Percentiles rank a stretch among this genome's conserved stretches.
These are phyloP conservation scores for Sugiyamaella novakii DNA, from an alignment of 1,139 yeast species.

Conservation along the genomic window DNA sequence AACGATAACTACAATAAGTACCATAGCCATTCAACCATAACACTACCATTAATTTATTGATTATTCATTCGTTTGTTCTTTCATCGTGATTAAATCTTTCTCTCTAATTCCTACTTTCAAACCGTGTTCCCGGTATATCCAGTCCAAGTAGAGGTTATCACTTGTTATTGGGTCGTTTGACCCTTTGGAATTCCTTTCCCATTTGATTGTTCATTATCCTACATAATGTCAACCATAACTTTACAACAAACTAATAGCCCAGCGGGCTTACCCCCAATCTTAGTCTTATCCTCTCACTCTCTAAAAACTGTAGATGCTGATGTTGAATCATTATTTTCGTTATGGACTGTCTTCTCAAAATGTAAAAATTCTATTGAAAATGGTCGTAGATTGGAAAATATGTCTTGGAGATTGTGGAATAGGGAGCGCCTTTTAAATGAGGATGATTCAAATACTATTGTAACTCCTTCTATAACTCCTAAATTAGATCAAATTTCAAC, in stretches of 20 bases:
- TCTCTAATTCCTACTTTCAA: too few relatives aligned
- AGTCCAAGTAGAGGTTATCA: too few relatives aligned
- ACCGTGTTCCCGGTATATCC: too few relatives aligned
- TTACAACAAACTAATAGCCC: too few relatives aligned
- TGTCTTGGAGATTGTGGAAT: constrained; percentile 62
- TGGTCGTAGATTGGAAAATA: constrained; percentile 58
- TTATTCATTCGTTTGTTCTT: too few relatives aligned
- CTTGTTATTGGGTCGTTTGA: not conserved
- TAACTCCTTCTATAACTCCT: constrained; percentile 1
- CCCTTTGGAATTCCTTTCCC: not conserved
- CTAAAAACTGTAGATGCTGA: constrained; percentile 46
- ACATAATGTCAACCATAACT: constrained; percentile 2
- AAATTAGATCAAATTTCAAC: constrained; percentile 25
- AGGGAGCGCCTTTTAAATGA: constrained; percentile 43
- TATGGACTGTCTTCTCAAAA: constrained; percentile 58
- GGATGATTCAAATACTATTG: not conserved
- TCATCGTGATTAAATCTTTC: too few relatives aligned
- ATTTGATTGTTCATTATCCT: too few relatives aligned
- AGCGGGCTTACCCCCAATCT: constrained; percentile 31
- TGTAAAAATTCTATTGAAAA: constrained; percentile 54
- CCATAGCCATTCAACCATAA: too few relatives aligned
- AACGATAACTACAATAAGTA: too few relatives aligned
- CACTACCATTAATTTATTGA: too few relatives aligned
- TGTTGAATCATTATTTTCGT: constrained; percentile 44
- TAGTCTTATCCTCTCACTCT: constrained; percentile 37